Percentiles rank a stretch among this genome's conserved stretches.
These are phyloP conservation scores for Colletotrichum eremochloae DNA, from an alignment of 2,329 filamentous ascomycete species.

Conservation along the genomic window DNA sequence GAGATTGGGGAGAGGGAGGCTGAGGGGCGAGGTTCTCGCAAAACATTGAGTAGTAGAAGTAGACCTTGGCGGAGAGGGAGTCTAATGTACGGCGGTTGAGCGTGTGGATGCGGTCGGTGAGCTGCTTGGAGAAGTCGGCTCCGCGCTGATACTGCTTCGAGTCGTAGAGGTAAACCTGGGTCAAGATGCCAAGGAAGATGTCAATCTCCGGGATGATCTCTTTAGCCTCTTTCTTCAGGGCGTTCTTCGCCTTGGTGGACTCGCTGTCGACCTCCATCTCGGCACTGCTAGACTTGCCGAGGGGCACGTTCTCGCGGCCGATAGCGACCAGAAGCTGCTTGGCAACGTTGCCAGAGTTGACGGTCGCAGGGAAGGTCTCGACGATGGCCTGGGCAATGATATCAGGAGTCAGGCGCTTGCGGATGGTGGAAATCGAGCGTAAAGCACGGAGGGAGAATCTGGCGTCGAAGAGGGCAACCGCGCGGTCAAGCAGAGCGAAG, in stretches of 20 bases:
- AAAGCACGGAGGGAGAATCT: constrained; percentile 95
- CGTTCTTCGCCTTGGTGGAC: constrained; percentile 66
- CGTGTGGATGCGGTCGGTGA: constrained; percentile 87
- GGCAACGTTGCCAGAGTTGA: constrained; percentile 73
- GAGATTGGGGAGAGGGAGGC: constrained; percentile 89
- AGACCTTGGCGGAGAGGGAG: constrained; percentile 92
- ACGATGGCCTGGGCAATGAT: constrained; percentile 85
- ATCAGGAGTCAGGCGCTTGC: constrained; percentile 88
- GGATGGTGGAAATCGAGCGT: constrained; percentile 93
- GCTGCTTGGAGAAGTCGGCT: constrained; percentile 83
- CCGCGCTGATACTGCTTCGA: constrained; percentile 84
- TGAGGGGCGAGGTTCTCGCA: constrained; percentile 90
- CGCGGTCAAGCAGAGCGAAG: constrained; percentile 91
- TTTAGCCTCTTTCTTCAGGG: constrained; percentile 76
- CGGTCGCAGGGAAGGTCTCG: constrained; percentile 78
- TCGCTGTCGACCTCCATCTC: constrained; percentile 84
- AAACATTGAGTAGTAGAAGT: constrained; percentile 98
- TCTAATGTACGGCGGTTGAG: constrained; percentile 95
- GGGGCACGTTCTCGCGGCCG: constrained; percentile 74
- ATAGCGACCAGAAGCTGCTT: constrained; percentile 79
- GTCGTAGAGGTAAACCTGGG: constrained; percentile 91
- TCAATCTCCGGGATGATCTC: constrained; percentile 89
- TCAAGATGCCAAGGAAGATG: constrained; percentile 87
- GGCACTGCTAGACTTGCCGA: constrained; percentile 67
- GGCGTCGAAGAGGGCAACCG: constrained; percentile 92